These are phyloP conservation scores for Hagleromyces aurorensis DNA, from an alignment of 805 yeast species.

Conservation along the genomic window DNA sequence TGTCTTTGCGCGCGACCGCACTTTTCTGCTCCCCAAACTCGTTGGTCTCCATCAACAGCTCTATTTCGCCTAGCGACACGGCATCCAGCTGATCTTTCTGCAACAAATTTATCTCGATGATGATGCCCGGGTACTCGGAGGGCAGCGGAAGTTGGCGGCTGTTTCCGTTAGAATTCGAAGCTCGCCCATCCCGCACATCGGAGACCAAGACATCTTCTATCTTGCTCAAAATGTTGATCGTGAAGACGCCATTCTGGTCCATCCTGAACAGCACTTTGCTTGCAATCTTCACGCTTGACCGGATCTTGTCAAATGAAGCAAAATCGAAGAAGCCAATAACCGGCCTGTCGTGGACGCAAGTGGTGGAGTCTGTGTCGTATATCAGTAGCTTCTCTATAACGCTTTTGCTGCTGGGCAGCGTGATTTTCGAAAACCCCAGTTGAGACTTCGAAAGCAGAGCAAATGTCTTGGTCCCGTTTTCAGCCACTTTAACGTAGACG, in stretches of 20 bases:
- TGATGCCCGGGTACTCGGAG: constrained; percentile 35
- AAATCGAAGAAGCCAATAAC: constrained; percentile 46
- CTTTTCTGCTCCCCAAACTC: constrained; percentile 6
- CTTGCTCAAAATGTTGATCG: constrained; percentile 39
- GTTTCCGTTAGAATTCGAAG: constrained; percentile 1
- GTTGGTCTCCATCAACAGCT: constrained; percentile 20
- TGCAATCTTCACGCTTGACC: constrained; percentile 43
- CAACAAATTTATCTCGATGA: constrained; percentile 32
- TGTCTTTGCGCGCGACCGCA: neutral
- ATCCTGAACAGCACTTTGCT: constrained; percentile 46
- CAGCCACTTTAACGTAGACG: constrained; percentile 34
- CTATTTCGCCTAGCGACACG: constrained; percentile 18
- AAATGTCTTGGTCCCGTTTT: constrained; percentile 24
- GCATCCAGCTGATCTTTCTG: constrained; percentile 28
- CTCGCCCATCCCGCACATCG: constrained; percentile 12
- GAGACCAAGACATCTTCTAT: constrained; percentile 24
- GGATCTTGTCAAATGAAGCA: constrained; percentile 38
- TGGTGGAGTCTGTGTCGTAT: constrained; percentile 24
- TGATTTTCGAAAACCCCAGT: constrained; percentile 62
- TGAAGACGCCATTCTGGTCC: constrained; percentile 43
- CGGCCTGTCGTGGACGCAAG: constrained; percentile 20
- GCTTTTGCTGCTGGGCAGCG: constrained; percentile 54
- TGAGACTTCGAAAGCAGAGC: constrained; percentile 60
- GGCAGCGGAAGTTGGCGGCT: constrained; percentile 20
- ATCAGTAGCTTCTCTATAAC: constrained; percentile 52